These are phyloP conservation scores for Phytophthora sp. DNA, from an alignment of 352 stramenopile genomes.

Conservation along the genomic window DNA sequence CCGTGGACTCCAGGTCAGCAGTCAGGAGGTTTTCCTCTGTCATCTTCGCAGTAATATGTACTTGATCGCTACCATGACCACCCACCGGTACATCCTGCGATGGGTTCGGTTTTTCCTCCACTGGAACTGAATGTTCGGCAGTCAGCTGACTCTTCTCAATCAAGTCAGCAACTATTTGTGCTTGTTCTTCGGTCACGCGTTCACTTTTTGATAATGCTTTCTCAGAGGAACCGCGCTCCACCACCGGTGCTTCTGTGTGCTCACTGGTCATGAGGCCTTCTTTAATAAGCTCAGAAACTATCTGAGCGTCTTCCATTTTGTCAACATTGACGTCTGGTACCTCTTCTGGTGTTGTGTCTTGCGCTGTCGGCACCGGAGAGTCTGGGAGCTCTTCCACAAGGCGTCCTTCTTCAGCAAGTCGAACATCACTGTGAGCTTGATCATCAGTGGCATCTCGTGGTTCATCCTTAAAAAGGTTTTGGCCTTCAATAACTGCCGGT, in stretches of 20 bases:
- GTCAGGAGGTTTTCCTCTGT: neutral
- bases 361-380: neutral
- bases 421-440: neutral
- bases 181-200: neutral
- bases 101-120: neutral
- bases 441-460: neutral
- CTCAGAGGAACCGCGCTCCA: neutral
- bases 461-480: neutral
- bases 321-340: neutral
- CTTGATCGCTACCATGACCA: constrained; percentile 3
- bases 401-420: neutral
- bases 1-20: neutral
- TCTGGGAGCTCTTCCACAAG: neutral
- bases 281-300: neutral
- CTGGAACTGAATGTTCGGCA: neutral
- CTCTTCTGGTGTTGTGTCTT: constrained; percentile 4
- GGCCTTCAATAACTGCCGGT: neutral
- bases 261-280: neutral
- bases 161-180: neutral
- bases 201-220: neutral
- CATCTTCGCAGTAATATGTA: neutral
- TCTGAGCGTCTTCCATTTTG: neutral
- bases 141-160: neutral
- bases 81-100: neutral
- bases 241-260: neutral